Evolutionary conservation across 2,329 filamentous ascomycete species (phyloP).

Genomic region (Diaporthe helianthi): DNA sequence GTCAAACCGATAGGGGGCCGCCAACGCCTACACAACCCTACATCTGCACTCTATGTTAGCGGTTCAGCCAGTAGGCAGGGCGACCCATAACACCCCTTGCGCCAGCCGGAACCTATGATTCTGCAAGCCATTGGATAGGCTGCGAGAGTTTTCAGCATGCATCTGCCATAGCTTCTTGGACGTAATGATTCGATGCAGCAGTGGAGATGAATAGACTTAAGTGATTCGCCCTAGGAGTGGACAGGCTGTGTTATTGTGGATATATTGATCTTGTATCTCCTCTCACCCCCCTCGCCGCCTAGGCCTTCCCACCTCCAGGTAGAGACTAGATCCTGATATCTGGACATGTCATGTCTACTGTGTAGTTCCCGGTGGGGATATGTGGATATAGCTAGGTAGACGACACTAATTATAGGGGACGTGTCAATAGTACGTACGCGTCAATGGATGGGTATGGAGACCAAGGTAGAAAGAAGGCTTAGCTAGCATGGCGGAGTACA

Average conservation of each 20-base stretch:
- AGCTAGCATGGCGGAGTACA: background rate
- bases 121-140: conserved; percentile 1
- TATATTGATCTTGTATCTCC: background rate
- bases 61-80: background rate
- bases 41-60: background rate
- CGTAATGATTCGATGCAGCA: conserved; percentile 1
- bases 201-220: conserved; percentile 10
- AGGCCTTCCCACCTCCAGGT: background rate
- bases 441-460: background rate
- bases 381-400: background rate
- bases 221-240: background rate
- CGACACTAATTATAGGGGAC: background rate
- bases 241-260: background rate
- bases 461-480: background rate
- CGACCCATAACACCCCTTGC: background rate
- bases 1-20: background rate
- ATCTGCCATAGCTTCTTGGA: conserved; percentile 6
- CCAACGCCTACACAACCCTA: background rate
- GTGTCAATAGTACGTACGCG: background rate
- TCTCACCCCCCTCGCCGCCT: background rate
- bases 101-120: too few relatives aligned
- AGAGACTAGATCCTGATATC: background rate
- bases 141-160: background rate
- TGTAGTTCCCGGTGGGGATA: background rate
- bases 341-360: background rate